phyloP scores from a whole-genome alignment of 805 yeast species.

The Metschnikowia hibisci region DNA sequence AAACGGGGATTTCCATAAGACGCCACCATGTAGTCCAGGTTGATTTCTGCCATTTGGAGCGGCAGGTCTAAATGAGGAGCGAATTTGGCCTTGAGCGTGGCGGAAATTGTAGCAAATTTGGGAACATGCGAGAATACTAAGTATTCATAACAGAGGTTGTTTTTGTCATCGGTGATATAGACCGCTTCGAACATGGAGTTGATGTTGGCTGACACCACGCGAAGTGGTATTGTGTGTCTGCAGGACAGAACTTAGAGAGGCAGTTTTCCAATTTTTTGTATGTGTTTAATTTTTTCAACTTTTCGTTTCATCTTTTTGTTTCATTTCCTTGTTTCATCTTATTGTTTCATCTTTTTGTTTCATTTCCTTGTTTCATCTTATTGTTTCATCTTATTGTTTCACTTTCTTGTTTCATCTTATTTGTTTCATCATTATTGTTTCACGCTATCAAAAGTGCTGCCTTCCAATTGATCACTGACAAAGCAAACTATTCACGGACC shows the following conservation, averaged over 20 bases:
- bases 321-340: no score
- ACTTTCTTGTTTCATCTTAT: no score
- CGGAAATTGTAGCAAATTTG: constrained; percentile 26
- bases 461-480: no score
- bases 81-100: constrained; percentile 14
- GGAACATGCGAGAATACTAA: constrained; percentile 31
- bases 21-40: constrained; percentile 27
- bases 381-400: no score
- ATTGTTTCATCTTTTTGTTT: no score
- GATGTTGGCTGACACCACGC: background rate
- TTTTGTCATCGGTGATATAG: constrained; percentile 37
- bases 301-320: no score
- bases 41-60: constrained; percentile 27
- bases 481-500: no score
- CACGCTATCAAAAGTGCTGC: no score
- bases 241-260: background rate
- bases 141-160: constrained; percentile 36
- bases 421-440: no score
- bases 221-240: background rate
- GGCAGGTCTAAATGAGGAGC: constrained; percentile 7
- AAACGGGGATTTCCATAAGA: constrained; percentile 22
- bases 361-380: no score
- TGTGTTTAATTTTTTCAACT: no score
- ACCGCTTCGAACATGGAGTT: constrained; percentile 37
- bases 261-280: no score